Evolutionary conservation across 2,329 filamentous ascomycete genomes (phyloP).

Genomic region (Cordyceps militaris): DNA sequence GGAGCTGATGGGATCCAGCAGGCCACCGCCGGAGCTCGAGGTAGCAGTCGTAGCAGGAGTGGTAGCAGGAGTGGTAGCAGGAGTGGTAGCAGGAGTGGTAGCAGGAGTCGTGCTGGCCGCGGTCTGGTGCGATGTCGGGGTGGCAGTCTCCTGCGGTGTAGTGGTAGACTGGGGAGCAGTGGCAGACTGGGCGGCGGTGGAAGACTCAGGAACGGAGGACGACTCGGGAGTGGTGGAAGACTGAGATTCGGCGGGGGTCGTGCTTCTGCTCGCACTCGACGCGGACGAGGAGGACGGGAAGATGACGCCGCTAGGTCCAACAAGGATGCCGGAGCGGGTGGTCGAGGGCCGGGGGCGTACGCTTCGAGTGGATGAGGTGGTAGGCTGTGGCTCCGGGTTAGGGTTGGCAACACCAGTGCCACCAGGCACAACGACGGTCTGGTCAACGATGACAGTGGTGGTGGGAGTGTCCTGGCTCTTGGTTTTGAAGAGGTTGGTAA

Average conservation of each 20-base stretch:
- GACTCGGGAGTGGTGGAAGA: neutral
- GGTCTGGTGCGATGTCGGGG: constrained; percentile 12
- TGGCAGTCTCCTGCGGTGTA: neutral
- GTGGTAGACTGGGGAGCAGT: neutral
- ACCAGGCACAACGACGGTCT: constrained; percentile 3
- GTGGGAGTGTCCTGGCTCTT: constrained; percentile 19
- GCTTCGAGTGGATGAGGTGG: constrained; percentile 15
- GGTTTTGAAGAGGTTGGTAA: constrained; percentile 12
- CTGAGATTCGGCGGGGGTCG: neutral
- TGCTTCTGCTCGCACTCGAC: neutral
- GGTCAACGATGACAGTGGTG: constrained; percentile 18
- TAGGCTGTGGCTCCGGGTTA: constrained; percentile 14
- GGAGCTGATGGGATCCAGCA: constrained; percentile 21
- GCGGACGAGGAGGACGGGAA: neutral
- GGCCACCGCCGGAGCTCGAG: constrained; percentile 13
- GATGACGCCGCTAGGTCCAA: constrained; percentile 24
- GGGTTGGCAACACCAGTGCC: constrained; percentile 13
- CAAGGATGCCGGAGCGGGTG: constrained; percentile 17
- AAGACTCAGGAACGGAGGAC: neutral
- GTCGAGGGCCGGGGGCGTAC: constrained; percentile 9
- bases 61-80: too few relatives aligned
- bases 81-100: too few relatives aligned
- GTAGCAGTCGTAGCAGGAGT: neutral
- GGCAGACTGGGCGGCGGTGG: neutral
- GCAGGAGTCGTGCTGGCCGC: constrained; percentile 1